Base-by-base conservation (phyloP, 495 filamentous ascomycete species). In the Hypoxylon fuscum region DNA sequence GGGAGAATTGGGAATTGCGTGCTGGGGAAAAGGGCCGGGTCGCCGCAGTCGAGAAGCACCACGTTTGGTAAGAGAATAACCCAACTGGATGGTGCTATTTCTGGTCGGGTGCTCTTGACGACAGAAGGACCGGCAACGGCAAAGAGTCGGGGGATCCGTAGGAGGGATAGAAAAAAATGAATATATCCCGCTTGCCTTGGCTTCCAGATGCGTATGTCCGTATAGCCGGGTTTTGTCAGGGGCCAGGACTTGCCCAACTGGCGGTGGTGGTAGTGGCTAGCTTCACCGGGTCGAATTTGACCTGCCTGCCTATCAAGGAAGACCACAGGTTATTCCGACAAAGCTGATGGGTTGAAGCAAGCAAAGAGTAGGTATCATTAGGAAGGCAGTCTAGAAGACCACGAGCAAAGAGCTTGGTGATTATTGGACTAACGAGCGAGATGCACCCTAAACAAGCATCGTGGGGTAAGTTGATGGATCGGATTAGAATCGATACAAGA, bases 141-240 rank as follows among this genome's bases (percentile, higher is more conserved):
- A 62, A 38, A 31, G 22, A 53, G 23, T 51, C 41, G 42, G 20
- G 23, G 15, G 23, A 29, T 11, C 20, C 10, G 42, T 51, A 59
- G 42, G 59, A 38, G 21, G 31, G 37, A n/a, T 5, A 46, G 31
- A 38, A 32, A 47, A 60, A 46, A 46, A 22, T 17, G 35, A 63
- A 62, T 62, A 67, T 67, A 63, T 62, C 18, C 59, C 31, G 47
- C 29, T 59, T 11, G 64, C 51, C 64, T 68, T 63, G 59, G 54
- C 64, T 61, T 63, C 54, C 37, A 59, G 54, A 62, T 58, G 63
- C 46, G 63, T 67, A 62, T 62, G 59, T 55, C 59, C 64, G 59
- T 62, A 63, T 63, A 68, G 59, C 64, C 64, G 64, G 48, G 59
- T 55, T 57, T 31, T 67, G 29, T 48, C 38, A 48, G 49, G 49